These are phyloP conservation scores for Penicillium atrosanguineum DNA, from an alignment of 495 filamentous ascomycete genomes.

Conservation along the genomic window DNA sequence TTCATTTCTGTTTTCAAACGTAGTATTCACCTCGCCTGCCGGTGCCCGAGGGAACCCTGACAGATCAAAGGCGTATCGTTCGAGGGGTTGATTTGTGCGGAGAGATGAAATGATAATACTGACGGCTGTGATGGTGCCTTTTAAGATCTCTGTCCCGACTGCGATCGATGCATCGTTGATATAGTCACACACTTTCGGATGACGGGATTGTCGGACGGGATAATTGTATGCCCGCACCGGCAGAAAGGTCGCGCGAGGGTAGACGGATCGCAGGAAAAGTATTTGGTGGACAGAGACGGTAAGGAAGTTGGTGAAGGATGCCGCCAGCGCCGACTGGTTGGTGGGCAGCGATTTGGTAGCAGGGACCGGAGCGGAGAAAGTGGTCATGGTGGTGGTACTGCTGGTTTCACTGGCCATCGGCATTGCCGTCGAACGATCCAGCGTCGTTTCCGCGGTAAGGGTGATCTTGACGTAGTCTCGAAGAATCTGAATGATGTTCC, in stretches of 20 bases:
- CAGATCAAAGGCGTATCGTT: conserved; percentile 86
- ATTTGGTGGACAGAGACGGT: conserved; percentile 90
- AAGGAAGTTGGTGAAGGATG: conserved; percentile 67
- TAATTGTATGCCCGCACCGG: conserved; percentile 82
- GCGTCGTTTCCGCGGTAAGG: conserved; percentile 38
- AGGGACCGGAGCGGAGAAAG: conserved; percentile 44
- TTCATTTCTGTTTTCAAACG: conserved; percentile 50
- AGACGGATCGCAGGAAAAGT: conserved; percentile 81
- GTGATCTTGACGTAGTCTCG: conserved; percentile 42
- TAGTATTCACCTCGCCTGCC: conserved; percentile 47
- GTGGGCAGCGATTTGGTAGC: conserved; percentile 43
- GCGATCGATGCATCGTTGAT: conserved; percentile 79
- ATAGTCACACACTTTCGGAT: conserved; percentile 89
- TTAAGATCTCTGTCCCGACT: conserved; percentile 69
- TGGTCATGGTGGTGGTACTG: conserved; percentile 49
- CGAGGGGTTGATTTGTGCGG: conserved; percentile 56
- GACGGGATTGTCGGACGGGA: conserved; percentile 82
- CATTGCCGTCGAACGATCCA: conserved; percentile 42
- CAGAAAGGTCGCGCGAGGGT: conserved; percentile 78
- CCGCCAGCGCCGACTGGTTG: conserved; percentile 47
- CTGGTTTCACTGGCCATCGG: conserved; percentile 50
- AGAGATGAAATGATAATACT: conserved; percentile 72
- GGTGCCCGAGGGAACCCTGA: conserved; percentile 67
- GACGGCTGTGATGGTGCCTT: conserved; percentile 65
- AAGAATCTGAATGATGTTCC: conserved; percentile 48